Conservation (phyloP, 148 eudicot genomes). For the Amaranthus cruentus region DNA sequence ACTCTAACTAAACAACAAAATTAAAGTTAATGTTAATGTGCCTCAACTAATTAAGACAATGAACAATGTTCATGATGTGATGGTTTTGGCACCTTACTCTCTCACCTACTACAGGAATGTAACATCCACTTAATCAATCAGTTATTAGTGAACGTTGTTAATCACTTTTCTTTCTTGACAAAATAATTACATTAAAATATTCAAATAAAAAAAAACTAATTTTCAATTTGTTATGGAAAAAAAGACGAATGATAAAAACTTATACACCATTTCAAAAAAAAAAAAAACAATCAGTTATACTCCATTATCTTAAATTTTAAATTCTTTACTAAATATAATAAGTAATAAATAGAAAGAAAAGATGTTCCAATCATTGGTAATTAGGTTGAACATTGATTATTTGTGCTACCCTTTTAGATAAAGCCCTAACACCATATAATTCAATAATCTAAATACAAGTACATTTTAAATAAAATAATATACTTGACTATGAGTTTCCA, state of each 20-base stretch:
- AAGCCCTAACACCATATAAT: constrained; percentile 24
- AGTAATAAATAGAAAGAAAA: constrained; percentile 11
- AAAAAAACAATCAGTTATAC: constrained; percentile 1
- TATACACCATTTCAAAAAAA: constrained; percentile 2
- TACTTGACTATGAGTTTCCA: too few relatives aligned
- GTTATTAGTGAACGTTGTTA: too few relatives aligned
- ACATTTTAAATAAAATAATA: too few relatives aligned
- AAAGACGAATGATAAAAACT: neutral
- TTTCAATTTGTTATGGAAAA: neutral
- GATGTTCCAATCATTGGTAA: constrained; percentile 21
- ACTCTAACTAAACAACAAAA: neutral
- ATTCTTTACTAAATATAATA: neutral
- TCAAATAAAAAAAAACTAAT: neutral
- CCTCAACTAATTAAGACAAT: neutral
- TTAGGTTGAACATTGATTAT: constrained; percentile 22
- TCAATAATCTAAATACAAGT: too few relatives aligned
- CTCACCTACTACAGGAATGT: constrained; percentile 19
- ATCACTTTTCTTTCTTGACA: neutral
- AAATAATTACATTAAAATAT: neutral
- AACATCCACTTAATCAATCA: neutral
- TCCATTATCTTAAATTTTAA: neutral
- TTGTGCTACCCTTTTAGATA: constrained; percentile 23
- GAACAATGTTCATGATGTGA: neutral
- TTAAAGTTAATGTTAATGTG: neutral
- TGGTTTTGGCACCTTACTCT: constrained; percentile 1